phyloP scores from a whole-genome alignment of 257 asterid species.

The Cordia subcordata region DNA sequence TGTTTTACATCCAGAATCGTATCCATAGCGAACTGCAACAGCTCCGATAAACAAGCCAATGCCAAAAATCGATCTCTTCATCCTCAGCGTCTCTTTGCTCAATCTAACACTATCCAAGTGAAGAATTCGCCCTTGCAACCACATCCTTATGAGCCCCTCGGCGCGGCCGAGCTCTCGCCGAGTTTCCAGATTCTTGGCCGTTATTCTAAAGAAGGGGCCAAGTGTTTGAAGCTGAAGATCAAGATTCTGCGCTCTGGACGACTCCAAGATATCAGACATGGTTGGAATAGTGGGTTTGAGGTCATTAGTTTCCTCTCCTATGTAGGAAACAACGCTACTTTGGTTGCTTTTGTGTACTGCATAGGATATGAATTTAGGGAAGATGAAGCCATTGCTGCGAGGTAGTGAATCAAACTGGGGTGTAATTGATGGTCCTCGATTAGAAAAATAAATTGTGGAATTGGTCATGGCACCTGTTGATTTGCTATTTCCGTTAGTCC shows the following conservation, averaged over 20 bases:
- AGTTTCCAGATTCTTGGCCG: constrained; percentile 49
- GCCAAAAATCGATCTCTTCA: constrained; percentile 88
- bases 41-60: constrained; percentile 92
- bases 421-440: constrained; percentile 4
- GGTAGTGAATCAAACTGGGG: constrained; percentile 8
- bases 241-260: constrained; percentile 72
- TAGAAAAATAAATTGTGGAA: constrained; percentile 11
- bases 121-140: constrained; percentile 75
- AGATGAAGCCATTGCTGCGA: background rate
- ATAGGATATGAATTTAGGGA: constrained; percentile 1
- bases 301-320: background rate
- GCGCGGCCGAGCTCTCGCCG: constrained; percentile 61
- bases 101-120: constrained; percentile 75
- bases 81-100: constrained; percentile 56
- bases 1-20: constrained; percentile 59
- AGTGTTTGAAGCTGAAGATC: constrained; percentile 50
- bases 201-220: constrained; percentile 83
- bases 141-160: constrained; percentile 69
- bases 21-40: constrained; percentile 74
- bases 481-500: too few relatives aligned
- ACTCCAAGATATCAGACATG: constrained; percentile 63
- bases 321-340: background rate
- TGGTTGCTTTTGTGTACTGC: constrained; percentile 1
- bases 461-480: constrained; percentile 9
- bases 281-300: constrained; percentile 39